Conservation (phyloP, 495 filamentous ascomycete species). For the Glarea lozoyensis region DNA sequence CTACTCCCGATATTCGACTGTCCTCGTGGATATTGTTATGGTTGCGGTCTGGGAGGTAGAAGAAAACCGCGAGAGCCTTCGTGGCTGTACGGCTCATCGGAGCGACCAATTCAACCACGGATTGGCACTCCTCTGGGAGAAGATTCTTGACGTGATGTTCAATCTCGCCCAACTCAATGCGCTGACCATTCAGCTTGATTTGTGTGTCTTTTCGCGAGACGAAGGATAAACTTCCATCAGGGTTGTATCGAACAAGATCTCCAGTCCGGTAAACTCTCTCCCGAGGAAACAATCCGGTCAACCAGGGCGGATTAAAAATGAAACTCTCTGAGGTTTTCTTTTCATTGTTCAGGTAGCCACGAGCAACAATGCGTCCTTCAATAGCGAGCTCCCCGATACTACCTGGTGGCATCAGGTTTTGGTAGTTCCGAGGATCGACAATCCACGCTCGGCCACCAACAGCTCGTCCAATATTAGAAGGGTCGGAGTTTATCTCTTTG, state of each 20-base stretch:
- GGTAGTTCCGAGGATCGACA: constrained; percentile 42
- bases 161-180: constrained; percentile 23
- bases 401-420: constrained; percentile 47
- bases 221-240: constrained; percentile 32
- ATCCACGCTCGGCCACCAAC: constrained; percentile 44
- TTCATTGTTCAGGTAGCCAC: constrained; percentile 34
- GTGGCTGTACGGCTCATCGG: not conserved
- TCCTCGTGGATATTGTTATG: not conserved
- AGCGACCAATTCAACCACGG: not conserved
- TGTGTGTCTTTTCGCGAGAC: constrained; percentile 22
- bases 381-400: constrained; percentile 52
- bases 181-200: constrained; percentile 23
- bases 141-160: constrained; percentile 31
- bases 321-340: constrained; percentile 20
- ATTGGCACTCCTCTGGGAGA: not conserved
- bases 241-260: constrained; percentile 10
- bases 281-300: constrained; percentile 21
- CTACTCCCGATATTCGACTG: not conserved
- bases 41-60: not conserved
- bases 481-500: constrained; percentile 22
- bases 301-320: constrained; percentile 15
- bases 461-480: constrained; percentile 24
- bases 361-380: constrained; percentile 46
- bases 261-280: constrained; percentile 50
- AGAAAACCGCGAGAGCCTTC: constrained; percentile 2